Percentiles rank a stretch among this genome's conserved stretches.
Conservation (phyloP, 164 flowering plant species). For the Saururus chinensis region DNA sequence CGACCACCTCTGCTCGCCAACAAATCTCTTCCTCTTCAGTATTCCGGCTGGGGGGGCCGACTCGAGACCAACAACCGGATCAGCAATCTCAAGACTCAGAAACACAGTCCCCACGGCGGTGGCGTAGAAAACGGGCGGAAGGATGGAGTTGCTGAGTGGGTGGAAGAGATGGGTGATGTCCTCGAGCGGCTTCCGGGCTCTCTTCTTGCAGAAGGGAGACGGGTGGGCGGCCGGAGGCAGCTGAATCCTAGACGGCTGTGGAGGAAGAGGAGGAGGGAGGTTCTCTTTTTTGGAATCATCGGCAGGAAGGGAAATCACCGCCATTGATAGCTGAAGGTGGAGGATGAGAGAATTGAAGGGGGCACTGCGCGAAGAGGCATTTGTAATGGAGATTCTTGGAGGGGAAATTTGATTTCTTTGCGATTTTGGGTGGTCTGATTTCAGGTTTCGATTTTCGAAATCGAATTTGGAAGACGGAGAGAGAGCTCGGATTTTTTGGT, state of each 20-base stretch:
- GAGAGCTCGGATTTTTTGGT: background rate
- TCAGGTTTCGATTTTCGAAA: conserved; percentile 1
- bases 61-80: background rate
- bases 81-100: background rate
- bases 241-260: too few relatives aligned
- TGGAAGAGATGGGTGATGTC: conserved; percentile 8
- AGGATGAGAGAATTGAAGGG: background rate
- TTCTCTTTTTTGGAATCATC: conserved; percentile 8
- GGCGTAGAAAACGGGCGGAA: background rate
- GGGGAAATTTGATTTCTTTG: conserved; percentile 4
- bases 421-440: background rate
- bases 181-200: conserved; percentile 6
- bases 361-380: background rate
- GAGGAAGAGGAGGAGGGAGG: background rate
- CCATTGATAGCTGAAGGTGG: background rate
- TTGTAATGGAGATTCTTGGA: conserved; percentile 13
- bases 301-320: conserved; percentile 9
- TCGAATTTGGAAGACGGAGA: background rate
- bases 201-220: background rate
- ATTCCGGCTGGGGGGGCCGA: background rate
- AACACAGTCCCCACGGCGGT: background rate
- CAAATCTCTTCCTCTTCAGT: conserved; percentile 10
- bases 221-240: background rate
- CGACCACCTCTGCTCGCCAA: conserved; percentile 1
- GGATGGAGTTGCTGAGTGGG: background rate